These are phyloP conservation scores for Westerdykella ornata DNA, from an alignment of 2,329 filamentous ascomycete species.

Conservation along the genomic window DNA sequence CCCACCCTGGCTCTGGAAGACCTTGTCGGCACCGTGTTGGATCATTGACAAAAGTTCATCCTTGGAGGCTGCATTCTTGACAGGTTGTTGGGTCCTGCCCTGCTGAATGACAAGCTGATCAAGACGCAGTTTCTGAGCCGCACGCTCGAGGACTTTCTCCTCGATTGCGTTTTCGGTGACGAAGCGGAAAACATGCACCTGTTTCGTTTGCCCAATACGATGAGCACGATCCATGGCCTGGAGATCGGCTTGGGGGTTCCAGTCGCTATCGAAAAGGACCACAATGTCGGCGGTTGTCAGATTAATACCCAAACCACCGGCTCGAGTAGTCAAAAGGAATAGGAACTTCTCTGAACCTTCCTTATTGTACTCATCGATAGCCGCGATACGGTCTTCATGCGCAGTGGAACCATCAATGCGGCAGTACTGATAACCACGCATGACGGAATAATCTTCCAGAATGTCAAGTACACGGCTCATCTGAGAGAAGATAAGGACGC, in stretches of 20 bases:
- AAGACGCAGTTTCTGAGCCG: conserved; percentile 90
- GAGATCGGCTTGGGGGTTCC: conserved; percentile 96
- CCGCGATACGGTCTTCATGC: conserved; percentile 93
- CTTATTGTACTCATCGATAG: conserved; percentile 98
- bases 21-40: conserved; percentile 92
- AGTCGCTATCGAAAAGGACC: conserved; percentile 93
- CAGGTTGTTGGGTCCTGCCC: conserved; percentile 82
- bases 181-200: conserved; percentile 93
- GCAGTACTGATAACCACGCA: conserved; percentile 90
- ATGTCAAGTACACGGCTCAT: conserved; percentile 98
- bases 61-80: conserved; percentile 88
- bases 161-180: conserved; percentile 98
- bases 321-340: conserved; percentile 89
- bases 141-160: conserved; percentile 93
- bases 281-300: conserved; percentile 93
- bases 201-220: conserved; percentile 97
- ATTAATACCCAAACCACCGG: conserved; percentile 94
- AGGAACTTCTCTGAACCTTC: conserved; percentile 93
- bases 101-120: conserved; percentile 98
- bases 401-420: conserved; percentile 95
- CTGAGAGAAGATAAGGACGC: conserved; percentile 98
- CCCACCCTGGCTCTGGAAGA: conserved; percentile 70
- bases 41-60: conserved; percentile 97
- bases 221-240: conserved; percentile 99
- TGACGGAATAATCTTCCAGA: conserved; percentile 95